A percentile compares a stretch with the other conserved stretches of the same genome.
phyloP scores from a whole-genome alignment of 768 basidiomycete species.

The Termitomyces sp. region DNA sequence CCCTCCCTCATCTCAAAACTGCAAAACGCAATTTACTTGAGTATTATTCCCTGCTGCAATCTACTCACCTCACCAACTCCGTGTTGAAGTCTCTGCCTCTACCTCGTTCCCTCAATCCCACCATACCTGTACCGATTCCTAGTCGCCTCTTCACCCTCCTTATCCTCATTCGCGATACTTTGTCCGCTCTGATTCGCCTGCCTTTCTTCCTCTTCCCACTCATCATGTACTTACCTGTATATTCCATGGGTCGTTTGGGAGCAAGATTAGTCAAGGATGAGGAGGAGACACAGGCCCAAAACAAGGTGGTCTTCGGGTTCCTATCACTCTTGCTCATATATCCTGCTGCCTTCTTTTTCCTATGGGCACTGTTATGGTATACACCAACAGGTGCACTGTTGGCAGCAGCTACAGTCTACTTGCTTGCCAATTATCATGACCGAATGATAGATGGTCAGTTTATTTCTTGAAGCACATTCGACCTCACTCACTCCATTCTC shows the following conservation, averaged over 20 bases:
- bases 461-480: constrained; percentile 10
- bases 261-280: constrained; percentile 78
- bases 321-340: constrained; percentile 75
- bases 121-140: constrained; percentile 70
- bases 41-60: constrained; percentile 85
- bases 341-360: constrained; percentile 76
- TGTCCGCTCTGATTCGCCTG: constrained; percentile 67
- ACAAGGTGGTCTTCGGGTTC: constrained; percentile 89
- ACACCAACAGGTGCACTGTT: constrained; percentile 71
- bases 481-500: constrained; percentile 17
- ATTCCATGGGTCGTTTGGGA: constrained; percentile 76
- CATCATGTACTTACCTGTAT: constrained; percentile 80
- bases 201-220: constrained; percentile 92
- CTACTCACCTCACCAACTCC: constrained; percentile 81
- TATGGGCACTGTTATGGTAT: constrained; percentile 85
- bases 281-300: constrained; percentile 95
- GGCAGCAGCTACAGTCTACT: constrained; percentile 67
- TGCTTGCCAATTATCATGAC: constrained; percentile 84
- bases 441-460: constrained; percentile 79
- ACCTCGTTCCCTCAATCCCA: constrained; percentile 80
- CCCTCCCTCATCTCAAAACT: constrained; percentile 55
- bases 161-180: constrained; percentile 75
- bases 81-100: constrained; percentile 83
- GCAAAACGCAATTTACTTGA: constrained; percentile 73
- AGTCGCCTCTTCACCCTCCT: constrained; percentile 79